Conservation (phyloP, 169 alveolate species). For the Cryptosporidium ryanae region DNA sequence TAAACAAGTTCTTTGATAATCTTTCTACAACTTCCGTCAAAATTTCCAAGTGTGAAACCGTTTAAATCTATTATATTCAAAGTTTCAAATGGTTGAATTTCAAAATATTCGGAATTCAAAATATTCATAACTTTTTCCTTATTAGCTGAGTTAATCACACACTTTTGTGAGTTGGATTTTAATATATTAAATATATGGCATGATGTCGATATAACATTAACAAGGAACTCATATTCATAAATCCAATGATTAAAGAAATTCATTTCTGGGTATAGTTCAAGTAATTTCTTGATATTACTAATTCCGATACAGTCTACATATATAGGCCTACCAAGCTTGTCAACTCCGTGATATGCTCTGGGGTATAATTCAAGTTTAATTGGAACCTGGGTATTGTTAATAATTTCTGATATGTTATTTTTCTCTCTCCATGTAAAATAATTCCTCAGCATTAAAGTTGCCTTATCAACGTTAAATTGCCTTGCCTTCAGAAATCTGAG, state of each 20-base stretch:
- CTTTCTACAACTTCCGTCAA: constrained; percentile 78
- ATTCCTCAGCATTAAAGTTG: constrained; percentile 80
- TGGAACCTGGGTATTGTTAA: constrained; percentile 14
- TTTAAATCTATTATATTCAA: constrained; percentile 81
- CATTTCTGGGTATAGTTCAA: constrained; percentile 42
- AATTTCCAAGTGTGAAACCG: constrained; percentile 78
- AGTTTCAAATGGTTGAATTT: constrained; percentile 19
- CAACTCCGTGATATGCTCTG: constrained; percentile 83
- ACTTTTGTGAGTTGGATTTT: background rate
- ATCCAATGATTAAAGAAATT: constrained; percentile 66
- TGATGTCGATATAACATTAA: constrained; percentile 42
- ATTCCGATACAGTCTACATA: constrained; percentile 83
- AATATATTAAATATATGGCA: constrained; percentile 27
- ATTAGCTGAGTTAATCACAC: background rate
- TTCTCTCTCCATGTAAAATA: constrained; percentile 81
- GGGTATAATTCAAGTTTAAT: constrained; percentile 76
- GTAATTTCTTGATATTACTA: constrained; percentile 73
- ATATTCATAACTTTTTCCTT: constrained; percentile 22
- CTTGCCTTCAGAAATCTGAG: constrained; percentile 82
- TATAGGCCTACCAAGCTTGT: constrained; percentile 81
- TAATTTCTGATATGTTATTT: constrained; percentile 69
- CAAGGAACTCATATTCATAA: constrained; percentile 70
- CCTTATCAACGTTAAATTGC: constrained; percentile 79
- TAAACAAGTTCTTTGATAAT: constrained; percentile 80
- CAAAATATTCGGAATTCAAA: constrained; percentile 1